phyloP scores from a whole-genome alignment of 2,329 filamentous ascomycete genomes.

The Cytospora leucostoma region DNA sequence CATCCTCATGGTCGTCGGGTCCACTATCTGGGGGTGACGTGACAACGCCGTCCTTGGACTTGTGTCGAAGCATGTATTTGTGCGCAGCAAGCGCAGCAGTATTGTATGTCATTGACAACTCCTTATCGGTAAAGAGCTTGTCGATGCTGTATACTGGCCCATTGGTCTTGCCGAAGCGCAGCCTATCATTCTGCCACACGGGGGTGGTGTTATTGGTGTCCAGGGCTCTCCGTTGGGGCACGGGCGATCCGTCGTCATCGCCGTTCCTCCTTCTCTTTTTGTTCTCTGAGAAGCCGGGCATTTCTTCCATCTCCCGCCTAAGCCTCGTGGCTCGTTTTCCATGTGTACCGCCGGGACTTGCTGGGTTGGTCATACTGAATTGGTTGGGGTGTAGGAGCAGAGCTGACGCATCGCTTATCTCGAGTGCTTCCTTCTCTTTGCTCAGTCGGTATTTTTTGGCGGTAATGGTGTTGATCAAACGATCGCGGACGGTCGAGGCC shows the following conservation, averaged over 20 bases:
- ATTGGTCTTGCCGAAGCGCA: slow-evolving; percentile 56
- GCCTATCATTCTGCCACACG: slow-evolving; percentile 63
- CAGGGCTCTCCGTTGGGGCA: slow-evolving; percentile 55
- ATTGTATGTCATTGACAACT: slow-evolving; percentile 67
- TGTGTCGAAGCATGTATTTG: slow-evolving; percentile 61
- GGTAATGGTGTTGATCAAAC: slow-evolving; percentile 66
- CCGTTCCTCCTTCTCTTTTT: slow-evolving; percentile 65
- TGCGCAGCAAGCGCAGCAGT: slow-evolving; percentile 62
- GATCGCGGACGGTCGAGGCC: slow-evolving; percentile 62
- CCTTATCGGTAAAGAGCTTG: slow-evolving; percentile 71
- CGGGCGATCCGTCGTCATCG: slow-evolving; percentile 66
- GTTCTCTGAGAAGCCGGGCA: slow-evolving; percentile 54
- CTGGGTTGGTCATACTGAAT: slow-evolving; percentile 65
- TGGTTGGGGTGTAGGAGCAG: slow-evolving; percentile 68
- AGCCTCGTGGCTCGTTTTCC: slow-evolving; percentile 64
- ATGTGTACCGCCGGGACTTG: slow-evolving; percentile 64
- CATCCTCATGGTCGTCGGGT: slow-evolving; percentile 52
- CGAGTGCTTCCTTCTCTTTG: slow-evolving; percentile 67
- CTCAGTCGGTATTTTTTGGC: slow-evolving; percentile 65
- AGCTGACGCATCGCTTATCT: slow-evolving; percentile 67
- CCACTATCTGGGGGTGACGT: slow-evolving; percentile 55
- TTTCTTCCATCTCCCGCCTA: slow-evolving; percentile 62
- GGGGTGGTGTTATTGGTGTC: slow-evolving; percentile 61
- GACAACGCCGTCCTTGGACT: slow-evolving; percentile 52
- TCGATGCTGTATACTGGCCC: slow-evolving; percentile 66